Base-by-base conservation (phyloP, 495 filamentous ascomycete species). In the Rhizodiscina lignyota region DNA sequence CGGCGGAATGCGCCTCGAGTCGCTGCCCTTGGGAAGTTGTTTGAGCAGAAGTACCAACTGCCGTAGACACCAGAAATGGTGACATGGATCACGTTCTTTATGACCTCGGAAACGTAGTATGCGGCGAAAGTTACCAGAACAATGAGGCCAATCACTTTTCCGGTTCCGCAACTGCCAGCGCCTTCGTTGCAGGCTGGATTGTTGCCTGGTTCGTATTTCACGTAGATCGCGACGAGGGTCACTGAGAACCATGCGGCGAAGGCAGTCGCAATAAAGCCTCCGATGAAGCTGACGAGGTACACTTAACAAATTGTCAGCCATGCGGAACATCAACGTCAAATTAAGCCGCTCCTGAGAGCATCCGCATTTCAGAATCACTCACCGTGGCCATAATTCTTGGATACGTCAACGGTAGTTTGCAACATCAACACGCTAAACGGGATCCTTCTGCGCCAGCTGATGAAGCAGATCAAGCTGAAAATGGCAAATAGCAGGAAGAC, bases 351-450 rank as follows among this genome's bases (percentile, higher is more conserved):
- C n/a, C n/a, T n/a, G n/a, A n/a, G n/a, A n/a, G n/a, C n/a, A n/a
- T n/a, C n/a, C n/a, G n/a, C n/a, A n/a, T n/a, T n/a, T n/a, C n/a
- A n/a, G n/a, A n/a, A n/a, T n/a, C n/a, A n/a, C n/a, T n/a, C n/a
- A n/a, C n/a, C n/a, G 24, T 27, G 82, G 0, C 84, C 85, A 45
- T 78, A 79, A 4, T 55, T 66, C 39, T 80, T 83, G 4, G 84
- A 74, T 0, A 94, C 77, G 46, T 94, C 85, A 27, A 94, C 85
- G 18, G 72, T 66, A 0, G 80, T 85, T 56, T 85, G 74, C 13
- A 96, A 61, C 83, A 94, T 89, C 31, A 93, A 63, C 0, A 81
- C 81, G 26, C 78, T 81, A 55, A 92, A 93, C 0, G 83, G 85
- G 32, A 94, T 94, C 19, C 83, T 69, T 13, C 70, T 72, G 30